Evolutionary conservation across 768 basidiomycete genomes (phyloP), one percentile per base, ranked within the genome.

Genomic region (Pholiota microspora): DNA sequence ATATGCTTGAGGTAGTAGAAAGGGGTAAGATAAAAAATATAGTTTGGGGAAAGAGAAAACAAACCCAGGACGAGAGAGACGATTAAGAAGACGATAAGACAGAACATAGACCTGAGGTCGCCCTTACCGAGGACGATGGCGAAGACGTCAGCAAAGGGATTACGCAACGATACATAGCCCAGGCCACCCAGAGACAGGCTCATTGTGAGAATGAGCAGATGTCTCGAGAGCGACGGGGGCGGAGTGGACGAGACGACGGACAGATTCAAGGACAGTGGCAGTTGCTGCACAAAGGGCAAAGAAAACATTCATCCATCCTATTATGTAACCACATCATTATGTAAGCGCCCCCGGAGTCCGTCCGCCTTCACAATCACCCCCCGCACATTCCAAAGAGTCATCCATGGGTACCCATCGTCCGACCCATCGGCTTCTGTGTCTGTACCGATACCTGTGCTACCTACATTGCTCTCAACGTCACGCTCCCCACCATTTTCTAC

Each of bases 61-160:
- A 70, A 61, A 90, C 91, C 91, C 45, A 93, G 78, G 62, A 92
- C 77, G 62, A 88, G 77, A 61, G 84, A 66, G 62, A 91, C 78
- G 64, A 86, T 82, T 69, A 80, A 71, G 64, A 87, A 82, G 61
- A 92, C 79, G 66, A 87, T 73, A 54, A 82, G 77, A 62, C 83
- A 85, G 70, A 92, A 78, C 63, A 89, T 74, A 60, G 87, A 86
- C 71, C 82, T 81, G 67, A 88, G 70, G 67, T 88, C 87, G 52
- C 82, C 76, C 65, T 81, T 82, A 59, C 76, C 76, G 59, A 80
- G 69, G 59, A 85, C 68, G 57, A 77, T 63, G 61, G 73, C 71
- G 60, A 80, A 71, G 63, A 81, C 75, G 58, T 81, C 73, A 59
- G 77, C 69, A 61, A 82, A 72, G 16, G 81, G 80, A 35, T 75